A percentile compares a stretch with the other conserved stretches of the same genome.
These are phyloP conservation scores for Binderoboletus segoi DNA, from an alignment of 1,284 basidiomycete genomes.

Conservation along the genomic window DNA sequence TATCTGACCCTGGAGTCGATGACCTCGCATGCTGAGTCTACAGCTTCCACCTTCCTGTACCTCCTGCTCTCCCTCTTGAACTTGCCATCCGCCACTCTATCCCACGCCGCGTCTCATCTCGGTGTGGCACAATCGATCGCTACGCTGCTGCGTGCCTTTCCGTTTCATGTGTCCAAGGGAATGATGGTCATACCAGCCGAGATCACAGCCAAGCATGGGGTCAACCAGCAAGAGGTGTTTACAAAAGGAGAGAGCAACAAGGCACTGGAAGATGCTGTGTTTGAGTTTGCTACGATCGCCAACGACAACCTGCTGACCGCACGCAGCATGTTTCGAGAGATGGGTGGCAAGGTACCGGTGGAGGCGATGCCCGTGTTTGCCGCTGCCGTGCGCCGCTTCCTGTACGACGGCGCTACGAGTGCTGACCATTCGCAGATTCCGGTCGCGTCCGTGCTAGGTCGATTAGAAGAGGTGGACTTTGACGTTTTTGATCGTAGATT, in stretches of 20 bases:
- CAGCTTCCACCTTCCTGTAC: slow-evolving; percentile 80
- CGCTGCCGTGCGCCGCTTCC: slow-evolving; percentile 59
- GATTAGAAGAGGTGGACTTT: slow-evolving; percentile 81
- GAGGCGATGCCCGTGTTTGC: slow-evolving; percentile 80
- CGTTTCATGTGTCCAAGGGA: slow-evolving; percentile 73
- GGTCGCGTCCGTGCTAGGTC: slow-evolving; percentile 69
- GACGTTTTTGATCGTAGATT: slow-evolving; percentile 78
- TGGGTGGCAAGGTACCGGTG: slow-evolving; percentile 61
- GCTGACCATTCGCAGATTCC: slow-evolving; percentile 59
- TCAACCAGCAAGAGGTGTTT: slow-evolving; percentile 88
- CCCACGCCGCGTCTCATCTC: slow-evolving; percentile 81
- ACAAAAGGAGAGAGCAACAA: slow-evolving; percentile 65
- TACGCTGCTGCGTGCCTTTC: slow-evolving; percentile 76
- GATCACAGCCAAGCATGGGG: slow-evolving; percentile 76
- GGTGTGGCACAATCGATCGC: slow-evolving; percentile 72
- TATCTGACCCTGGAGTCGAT: slow-evolving; percentile 74
- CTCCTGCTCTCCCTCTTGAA: slow-evolving; percentile 75
- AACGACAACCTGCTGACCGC: slow-evolving; percentile 91
- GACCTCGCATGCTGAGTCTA: slow-evolving; percentile 74
- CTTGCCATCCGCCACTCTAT: slow-evolving; percentile 62
- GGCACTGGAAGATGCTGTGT: slow-evolving; percentile 77
- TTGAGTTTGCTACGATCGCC: slow-evolving; percentile 86
- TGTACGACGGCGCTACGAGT: slow-evolving; percentile 10
- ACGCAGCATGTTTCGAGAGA: slow-evolving; percentile 72
- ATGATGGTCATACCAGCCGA: slow-evolving; percentile 84